A percentile compares a stretch with the other conserved stretches of the same genome.
Conservation (phyloP, 2,329 filamentous ascomycete species). For the Hypocreales sp. region DNA sequence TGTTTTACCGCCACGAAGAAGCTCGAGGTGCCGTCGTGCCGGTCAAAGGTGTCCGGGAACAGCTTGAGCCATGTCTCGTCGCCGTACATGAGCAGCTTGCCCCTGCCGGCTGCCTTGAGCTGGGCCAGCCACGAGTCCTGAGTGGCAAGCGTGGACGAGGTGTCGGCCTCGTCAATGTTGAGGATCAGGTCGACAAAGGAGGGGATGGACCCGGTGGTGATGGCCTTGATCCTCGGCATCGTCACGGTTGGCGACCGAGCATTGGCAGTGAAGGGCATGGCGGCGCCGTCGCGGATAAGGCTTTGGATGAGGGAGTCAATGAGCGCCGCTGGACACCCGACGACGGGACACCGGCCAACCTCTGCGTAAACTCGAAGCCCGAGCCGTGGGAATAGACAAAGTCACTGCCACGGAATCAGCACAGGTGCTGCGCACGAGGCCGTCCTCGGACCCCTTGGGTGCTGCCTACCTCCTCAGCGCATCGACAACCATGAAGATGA, state of each 20-base stretch:
- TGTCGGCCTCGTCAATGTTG: conserved; percentile 91
- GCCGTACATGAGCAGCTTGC: conserved; percentile 84
- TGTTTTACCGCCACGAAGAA: conserved; percentile 97
- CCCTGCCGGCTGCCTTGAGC: conserved; percentile 56
- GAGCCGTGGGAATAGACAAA: conserved; percentile 77
- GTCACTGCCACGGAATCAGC: conserved; percentile 42
- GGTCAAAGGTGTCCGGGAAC: conserved; percentile 77
- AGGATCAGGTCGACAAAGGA: conserved; percentile 95
- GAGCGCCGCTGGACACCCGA: no score
- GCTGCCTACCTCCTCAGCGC: conserved; percentile 61
- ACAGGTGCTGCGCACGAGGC: no score
- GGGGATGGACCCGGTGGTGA: conserved; percentile 94
- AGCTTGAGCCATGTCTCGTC: conserved; percentile 98
- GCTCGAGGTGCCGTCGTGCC: conserved; percentile 84
- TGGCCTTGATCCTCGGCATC: conserved; percentile 93
- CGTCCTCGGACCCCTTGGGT: no score
- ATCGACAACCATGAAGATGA: conserved; percentile 97
- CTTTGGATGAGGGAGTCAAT: conserved; percentile 27
- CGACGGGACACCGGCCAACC: conserved; percentile 30
- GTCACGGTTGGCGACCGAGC: conserved; percentile 95
- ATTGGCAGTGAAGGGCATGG: conserved; percentile 88
- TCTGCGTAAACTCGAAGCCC: conserved; percentile 78
- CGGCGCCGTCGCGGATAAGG: conserved; percentile 67
- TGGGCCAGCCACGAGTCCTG: conserved; percentile 97
- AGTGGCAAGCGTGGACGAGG: conserved; percentile 67